Conservation (phyloP, 441 rosid genomes). For the Capsella rubella region DNA sequence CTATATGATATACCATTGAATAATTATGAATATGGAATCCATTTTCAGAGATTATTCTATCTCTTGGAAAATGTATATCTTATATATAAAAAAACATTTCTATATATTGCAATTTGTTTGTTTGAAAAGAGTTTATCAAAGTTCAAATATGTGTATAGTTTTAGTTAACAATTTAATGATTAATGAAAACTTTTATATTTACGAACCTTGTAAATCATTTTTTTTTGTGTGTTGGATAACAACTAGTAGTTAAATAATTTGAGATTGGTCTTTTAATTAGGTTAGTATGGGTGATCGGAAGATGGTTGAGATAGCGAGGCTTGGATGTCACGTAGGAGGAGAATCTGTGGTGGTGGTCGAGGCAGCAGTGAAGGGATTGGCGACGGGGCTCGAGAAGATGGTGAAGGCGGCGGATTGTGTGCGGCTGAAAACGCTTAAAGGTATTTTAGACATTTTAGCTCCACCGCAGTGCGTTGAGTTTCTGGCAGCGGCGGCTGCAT, state of each 20-base stretch:
- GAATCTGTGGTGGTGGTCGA: conserved; percentile 47
- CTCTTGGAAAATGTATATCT: background rate
- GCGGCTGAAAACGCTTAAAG: conserved; percentile 76
- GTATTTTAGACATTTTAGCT: conserved; percentile 65
- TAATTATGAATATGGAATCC: no score
- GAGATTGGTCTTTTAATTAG: conserved; percentile 33
- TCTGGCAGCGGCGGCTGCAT: conserved; percentile 55
- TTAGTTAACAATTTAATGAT: no score
- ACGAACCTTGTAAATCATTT: no score
- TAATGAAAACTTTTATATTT: no score
- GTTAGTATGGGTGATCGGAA: conserved; percentile 68
- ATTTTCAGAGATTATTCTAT: background rate
- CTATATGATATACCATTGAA: background rate
- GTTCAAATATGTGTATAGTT: no score
- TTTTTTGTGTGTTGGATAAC: no score
- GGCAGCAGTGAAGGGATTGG: conserved; percentile 55
- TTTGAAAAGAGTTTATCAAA: no score
- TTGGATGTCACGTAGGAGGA: conserved; percentile 40
- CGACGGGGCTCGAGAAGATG: conserved; percentile 61
- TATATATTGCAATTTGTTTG: no score
- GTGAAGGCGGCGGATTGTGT: conserved; percentile 88
- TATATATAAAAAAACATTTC: no score
- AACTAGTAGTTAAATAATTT: no score
- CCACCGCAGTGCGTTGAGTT: conserved; percentile 66
- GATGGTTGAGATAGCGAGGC: conserved; percentile 66